These are phyloP conservation scores for Wallacemonas sp. DNA, from an alignment of 208 protist genomes.

Conservation along the genomic window DNA sequence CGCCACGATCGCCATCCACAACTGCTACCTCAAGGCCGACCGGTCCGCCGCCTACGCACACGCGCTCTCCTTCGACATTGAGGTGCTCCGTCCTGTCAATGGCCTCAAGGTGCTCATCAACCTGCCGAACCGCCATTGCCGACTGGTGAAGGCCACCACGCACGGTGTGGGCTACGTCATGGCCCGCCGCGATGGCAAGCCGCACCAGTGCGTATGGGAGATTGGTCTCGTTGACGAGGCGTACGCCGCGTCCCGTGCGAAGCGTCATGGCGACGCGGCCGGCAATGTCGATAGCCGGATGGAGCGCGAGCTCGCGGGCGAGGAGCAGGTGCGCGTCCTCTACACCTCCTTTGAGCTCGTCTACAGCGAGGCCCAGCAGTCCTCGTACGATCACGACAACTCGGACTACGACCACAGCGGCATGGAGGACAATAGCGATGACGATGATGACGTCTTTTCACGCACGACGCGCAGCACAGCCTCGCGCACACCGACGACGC, in stretches of 20 bases:
- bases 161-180: constrained; percentile 42
- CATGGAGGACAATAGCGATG: constrained; percentile 22
- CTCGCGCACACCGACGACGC: neutral
- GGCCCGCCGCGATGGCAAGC: constrained; percentile 24
- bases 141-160: constrained; percentile 44
- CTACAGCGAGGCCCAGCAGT: constrained; percentile 25
- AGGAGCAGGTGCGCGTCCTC: constrained; percentile 21
- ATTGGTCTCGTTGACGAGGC: constrained; percentile 45
- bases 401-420: constrained; percentile 12
- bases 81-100: constrained; percentile 36
- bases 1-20: constrained; percentile 26
- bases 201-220: constrained; percentile 62
- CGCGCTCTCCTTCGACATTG: constrained; percentile 36
- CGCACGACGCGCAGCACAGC: constrained; percentile 23
- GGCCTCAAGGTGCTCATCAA: constrained; percentile 42
- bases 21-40: constrained; percentile 38
- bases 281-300: neutral
- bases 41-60: constrained; percentile 28
- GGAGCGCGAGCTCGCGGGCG: constrained; percentile 1
- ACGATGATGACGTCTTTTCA: constrained; percentile 24
- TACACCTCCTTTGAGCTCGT: constrained; percentile 30
- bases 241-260: constrained; percentile 15
- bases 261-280: neutral
- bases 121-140: constrained; percentile 60
- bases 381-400: constrained; percentile 14